Base-by-base conservation (phyloP, 108 stramenopile species). In the Skeletonema costatum region DNA sequence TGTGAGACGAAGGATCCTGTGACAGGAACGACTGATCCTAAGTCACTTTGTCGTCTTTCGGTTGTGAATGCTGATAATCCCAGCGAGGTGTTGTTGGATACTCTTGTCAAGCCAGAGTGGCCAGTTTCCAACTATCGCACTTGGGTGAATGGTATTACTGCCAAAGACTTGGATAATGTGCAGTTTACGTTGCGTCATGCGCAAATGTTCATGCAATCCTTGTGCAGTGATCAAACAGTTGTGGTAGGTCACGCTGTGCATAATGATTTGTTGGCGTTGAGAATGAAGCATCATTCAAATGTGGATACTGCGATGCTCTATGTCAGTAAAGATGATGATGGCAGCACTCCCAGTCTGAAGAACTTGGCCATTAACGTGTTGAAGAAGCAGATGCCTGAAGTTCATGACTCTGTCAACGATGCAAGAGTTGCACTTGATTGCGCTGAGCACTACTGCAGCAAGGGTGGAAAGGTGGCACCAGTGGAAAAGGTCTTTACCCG, bases 241-340 rank as follows among this genome's bases (percentile, higher is more conserved):
- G 89, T 99, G 68, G 80, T 97, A 56, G 95, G 95, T 8, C 98
- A 98, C 79, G 97, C 97, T 21, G 81, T 99, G 2, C 90, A 95
- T 66, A 95, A 98, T 73, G 97, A 99, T 85, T 79, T 99, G 32
- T 76, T 81, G 33, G 89, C 96, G 12, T 75, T 99, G 5, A 88
- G 85, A 64, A 92, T 98, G 93, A 86, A 87, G 42, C 97, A 97
- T 72, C 74, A 89, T 46, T 78, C 86, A 46, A 75, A 87, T 50
- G 95, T 93, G 0, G 98, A 98, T 72, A 96, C 97, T 9, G 88
- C 97, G 16, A 87, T 90, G 70, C 85, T 97, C 13, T 98, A 85
- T 25, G 53, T 56, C 7, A 56, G 53, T 10, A 64, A 64, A 12
- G 86, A 88, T n/a, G 84, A 81, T 41, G 89, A 89, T 56, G 81